Base-by-base conservation (phyloP, 1,284 basidiomycete genomes). In the Chiua sp. region DNA sequence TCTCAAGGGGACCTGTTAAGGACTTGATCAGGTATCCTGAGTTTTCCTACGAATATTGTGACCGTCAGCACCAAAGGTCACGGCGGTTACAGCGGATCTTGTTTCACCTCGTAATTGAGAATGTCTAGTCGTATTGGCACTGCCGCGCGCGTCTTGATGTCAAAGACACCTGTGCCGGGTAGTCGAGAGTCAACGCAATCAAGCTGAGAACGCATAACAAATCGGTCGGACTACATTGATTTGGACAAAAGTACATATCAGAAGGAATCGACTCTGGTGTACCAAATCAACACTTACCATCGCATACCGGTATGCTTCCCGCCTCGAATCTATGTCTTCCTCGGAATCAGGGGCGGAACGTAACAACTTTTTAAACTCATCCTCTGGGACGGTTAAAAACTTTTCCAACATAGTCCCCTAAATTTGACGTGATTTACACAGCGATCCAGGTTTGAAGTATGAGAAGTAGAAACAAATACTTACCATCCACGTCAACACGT, bases 171-270 rank as follows among this genome's bases (percentile, higher is more conserved):
- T 0, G 88, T 90, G 1, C 95, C 94, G 2, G 96, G 96, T 22
- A 99, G 77, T 35, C 92, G 84, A 39, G 77, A 68, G 70, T 98
- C 93, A 2, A 87, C 77, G 68, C 95, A 96, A 73, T 99, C 97
- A 13, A 99, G 83, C 74, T 99, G 97, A 1, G 96, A 98, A 20
- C 97, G 92, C 91, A 98, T 94, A 51, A 98, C 80, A 63, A 98
- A 88, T 15, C 83, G 84, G 3, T 85, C 78, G 3, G 88, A 88
- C 91, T 95, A 33, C 8, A 4, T 32, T 8, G 47, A 32, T 35
- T 7, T 3, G 35, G 16, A 30, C n/a, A 18, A 12, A 22, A 18
- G 18, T 5, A 12, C 13, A 37, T 37, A 35, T 35, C 35, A 35
- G 10, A 33, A 12, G 33, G 6, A 13, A 10, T 16, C 3, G 20